Base-by-base conservation (phyloP, 495 filamentous ascomycete genomes). In the Aspergillus incahuasiensis region DNA sequence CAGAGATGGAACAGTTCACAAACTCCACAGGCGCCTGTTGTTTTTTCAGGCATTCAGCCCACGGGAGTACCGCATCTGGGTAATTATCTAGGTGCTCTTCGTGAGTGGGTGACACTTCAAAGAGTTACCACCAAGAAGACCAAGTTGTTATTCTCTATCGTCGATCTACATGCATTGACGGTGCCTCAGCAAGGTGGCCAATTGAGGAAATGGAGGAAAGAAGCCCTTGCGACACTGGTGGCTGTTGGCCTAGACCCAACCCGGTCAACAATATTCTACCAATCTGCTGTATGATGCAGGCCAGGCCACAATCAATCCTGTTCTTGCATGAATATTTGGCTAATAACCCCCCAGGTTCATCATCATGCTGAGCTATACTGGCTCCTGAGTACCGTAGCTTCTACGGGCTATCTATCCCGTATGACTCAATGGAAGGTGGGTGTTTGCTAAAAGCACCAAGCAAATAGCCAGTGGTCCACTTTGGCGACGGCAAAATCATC, bases 341-440 rank as follows among this genome's bases (percentile, higher is more conserved):
- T 69, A 56, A 71, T 54, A 34, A 34, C 40, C 13, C 19, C 47
- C 16, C 57, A 89, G 85, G 85, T 96, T 9, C 80, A 82, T 8
- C 83, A 83, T 21, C 94, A 97, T 74, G 68, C 86, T 5, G 91
- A 97, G 69, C 74, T 98, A 58, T 92, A 94, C 83, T 98, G 95
- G 94, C 95, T 97, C 56, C 70, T 98, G 52, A 91, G 90, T 62
- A 95, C 91, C 52, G 85, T 86, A 35, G 89, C 95, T 25, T 88
- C 85, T 4, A 91, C 89, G 73, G 94, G 95, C 12, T 91, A 95
- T 68, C 75, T 98, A 28, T 86, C 83, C 3, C 80, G 95, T 11
- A 98, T 98, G 95, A 97, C 94, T 39, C 92, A 97, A 73, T 97
- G 92, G 92, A 98, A 97, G 82, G 90, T 91, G 52, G 62, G 76